A percentile compares a stretch with the other conserved stretches of the same genome.
Evolutionary conservation across 345 rosid species (phyloP).

Genomic region (Schrenkiella parvula): DNA sequence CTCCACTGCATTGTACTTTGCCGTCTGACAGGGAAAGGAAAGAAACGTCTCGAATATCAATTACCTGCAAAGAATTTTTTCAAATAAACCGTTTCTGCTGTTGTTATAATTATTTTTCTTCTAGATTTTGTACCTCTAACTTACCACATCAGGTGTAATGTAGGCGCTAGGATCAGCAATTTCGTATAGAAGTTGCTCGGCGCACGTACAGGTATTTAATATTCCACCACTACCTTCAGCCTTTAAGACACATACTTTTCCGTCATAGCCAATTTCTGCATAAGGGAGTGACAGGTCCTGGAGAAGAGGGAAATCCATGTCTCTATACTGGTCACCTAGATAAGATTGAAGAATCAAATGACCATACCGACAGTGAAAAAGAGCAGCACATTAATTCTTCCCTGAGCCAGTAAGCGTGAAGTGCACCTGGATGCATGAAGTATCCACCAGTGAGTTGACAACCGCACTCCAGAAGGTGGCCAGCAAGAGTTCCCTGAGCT

Average conservation of each 20-base stretch:
- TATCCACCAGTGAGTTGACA: constrained; percentile 98
- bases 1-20: constrained; percentile 66
- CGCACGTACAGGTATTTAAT: constrained; percentile 65
- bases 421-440: constrained; percentile 94
- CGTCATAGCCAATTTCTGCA: constrained; percentile 67
- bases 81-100: neutral
- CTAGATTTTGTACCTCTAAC: constrained; percentile 20
- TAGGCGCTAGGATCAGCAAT: constrained; percentile 84
- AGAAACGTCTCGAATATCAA: constrained; percentile 66
- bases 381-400: neutral
- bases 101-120: neutral
- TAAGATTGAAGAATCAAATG: constrained; percentile 13
- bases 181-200: constrained; percentile 90
- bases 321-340: constrained; percentile 68
- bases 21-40: constrained; percentile 58
- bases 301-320: constrained; percentile 51
- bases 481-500: constrained; percentile 87
- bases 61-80: constrained; percentile 45
- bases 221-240: constrained; percentile 78
- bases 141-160: constrained; percentile 91
- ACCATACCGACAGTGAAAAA: neutral
- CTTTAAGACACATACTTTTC: constrained; percentile 57
- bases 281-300: constrained; percentile 81
- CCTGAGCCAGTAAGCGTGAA: neutral
- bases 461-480: constrained; percentile 94